These are phyloP conservation scores for Suillus americanus DNA, from an alignment of 768 basidiomycete species.

Conservation along the genomic window DNA sequence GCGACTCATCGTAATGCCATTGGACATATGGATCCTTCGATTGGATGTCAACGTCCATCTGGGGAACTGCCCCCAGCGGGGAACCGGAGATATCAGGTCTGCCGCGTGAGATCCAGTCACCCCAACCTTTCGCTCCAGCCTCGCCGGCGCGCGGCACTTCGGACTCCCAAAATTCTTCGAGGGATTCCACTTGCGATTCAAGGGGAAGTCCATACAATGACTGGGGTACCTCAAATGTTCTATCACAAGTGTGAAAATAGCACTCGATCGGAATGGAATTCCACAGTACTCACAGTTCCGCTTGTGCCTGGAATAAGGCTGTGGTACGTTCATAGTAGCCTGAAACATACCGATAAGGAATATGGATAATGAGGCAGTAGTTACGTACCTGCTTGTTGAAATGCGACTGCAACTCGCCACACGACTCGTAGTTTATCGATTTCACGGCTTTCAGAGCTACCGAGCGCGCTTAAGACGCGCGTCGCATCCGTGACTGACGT, in stretches of 20 bases:
- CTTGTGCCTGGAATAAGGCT: slow-evolving; percentile 81
- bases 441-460: slow-evolving; percentile 44
- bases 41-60: slow-evolving; percentile 21
- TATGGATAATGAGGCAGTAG: slow-evolving; percentile 8
- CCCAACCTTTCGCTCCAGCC: slow-evolving; percentile 65
- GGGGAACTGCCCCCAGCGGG: slow-evolving; percentile 7
- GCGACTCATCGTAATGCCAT: slow-evolving; percentile 63
- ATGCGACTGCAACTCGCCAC: slow-evolving; percentile 66
- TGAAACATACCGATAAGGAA: slow-evolving; percentile 25
- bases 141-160: slow-evolving; percentile 80
- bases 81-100: slow-evolving; percentile 31
- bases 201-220: slow-evolving; percentile 43
- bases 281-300: slow-evolving; percentile 62
- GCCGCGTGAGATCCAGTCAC: slow-evolving; percentile 51
- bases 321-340: slow-evolving; percentile 74
- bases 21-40: slow-evolving; percentile 62
- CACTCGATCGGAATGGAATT: slow-evolving; percentile 4
- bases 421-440: slow-evolving; percentile 57
- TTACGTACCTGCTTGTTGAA: slow-evolving; percentile 64
- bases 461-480: slow-evolving; percentile 45
- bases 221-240: slow-evolving; percentile 58
- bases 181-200: slow-evolving; percentile 47
- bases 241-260: slow-evolving; percentile 27
- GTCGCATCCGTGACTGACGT: slow-evolving; percentile 52
- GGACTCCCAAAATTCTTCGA: slow-evolving; percentile 86